Base-by-base conservation (phyloP, 2,329 filamentous ascomycete species). In the Acrodontium crateriforme region DNA sequence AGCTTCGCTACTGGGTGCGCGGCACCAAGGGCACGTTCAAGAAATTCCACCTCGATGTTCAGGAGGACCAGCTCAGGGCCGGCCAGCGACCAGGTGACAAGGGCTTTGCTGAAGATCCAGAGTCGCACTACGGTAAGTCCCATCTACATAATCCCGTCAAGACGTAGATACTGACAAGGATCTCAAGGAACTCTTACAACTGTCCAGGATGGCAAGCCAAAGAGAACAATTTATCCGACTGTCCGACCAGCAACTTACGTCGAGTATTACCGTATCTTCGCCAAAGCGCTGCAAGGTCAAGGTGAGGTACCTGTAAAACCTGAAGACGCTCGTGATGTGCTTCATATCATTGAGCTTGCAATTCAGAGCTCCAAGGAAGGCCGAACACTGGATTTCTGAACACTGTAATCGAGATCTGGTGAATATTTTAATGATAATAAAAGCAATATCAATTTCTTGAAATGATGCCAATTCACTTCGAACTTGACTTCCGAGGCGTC, bases 1-100 rank as follows among this genome's bases (percentile, higher is more conserved):
- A 87, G 58, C 60, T 78, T 34, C 62, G 80, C 20, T 87, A 75
- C 61, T 85, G 80, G 79, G 63, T 85, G 7, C 63, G 79, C 15
- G 81, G 81, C 13, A 70, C 70, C 11, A 73, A 75, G 53, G 81
- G 78, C 1, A 78, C 69, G 46, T 87, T 76, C 55, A 76, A 70
- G 59, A 87, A 85, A 54, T 67, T 53, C 49, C 56, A 67, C 29
- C 61, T 87, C 2, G 81, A 89, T 49, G 59, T 71, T 2, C 80
- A 87, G 53, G 81, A 89, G 56, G 70, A 74, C 31, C 77, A 83
- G 51, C 64, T 85, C 29, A 69, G 69, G 50, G 62, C 57, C 2
- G 79, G 79, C 6, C 53, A 69, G 40, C 66, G 62, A 49, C 71
- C 73, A 5, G 63, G 64, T 1, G 72, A 80, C 31, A 49, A 61